Evolutionary conservation across 148 eudicot genomes (phyloP).

Genomic region (Nepenthes mirabilis): DNA sequence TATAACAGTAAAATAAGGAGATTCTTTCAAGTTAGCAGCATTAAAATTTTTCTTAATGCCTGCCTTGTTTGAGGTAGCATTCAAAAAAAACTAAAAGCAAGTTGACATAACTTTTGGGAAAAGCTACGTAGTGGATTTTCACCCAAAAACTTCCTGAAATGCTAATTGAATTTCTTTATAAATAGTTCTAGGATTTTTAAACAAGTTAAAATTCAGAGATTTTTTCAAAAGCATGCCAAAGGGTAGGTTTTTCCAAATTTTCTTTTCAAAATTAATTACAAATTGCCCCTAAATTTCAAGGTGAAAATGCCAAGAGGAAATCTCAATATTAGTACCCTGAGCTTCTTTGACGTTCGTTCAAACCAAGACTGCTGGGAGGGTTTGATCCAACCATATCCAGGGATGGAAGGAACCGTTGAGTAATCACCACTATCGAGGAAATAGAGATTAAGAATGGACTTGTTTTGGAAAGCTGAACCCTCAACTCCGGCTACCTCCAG

Average conservation of each 20-base stretch:
- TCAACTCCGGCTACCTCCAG: conserved; percentile 64
- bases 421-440: conserved; percentile 94
- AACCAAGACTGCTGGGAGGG: conserved; percentile 90
- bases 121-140: no score
- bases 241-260: neutral
- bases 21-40: neutral
- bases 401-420: conserved; percentile 52
- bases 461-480: conserved; percentile 52
- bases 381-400: conserved; percentile 89
- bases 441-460: conserved; percentile 73
- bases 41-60: no score
- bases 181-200: no score
- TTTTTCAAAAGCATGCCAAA: neutral
- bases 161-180: no score
- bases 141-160: no score
- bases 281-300: no score
- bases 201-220: no score
- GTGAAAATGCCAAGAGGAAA: neutral
- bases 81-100: no score
- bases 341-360: conserved; percentile 41
- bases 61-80: no score
- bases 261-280: no score
- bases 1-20: neutral
- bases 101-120: no score
- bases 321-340: conserved; percentile 33